These are phyloP conservation scores for Coniochaeta sp. DNA, from an alignment of 2,329 filamentous ascomycete species.

Conservation along the genomic window DNA sequence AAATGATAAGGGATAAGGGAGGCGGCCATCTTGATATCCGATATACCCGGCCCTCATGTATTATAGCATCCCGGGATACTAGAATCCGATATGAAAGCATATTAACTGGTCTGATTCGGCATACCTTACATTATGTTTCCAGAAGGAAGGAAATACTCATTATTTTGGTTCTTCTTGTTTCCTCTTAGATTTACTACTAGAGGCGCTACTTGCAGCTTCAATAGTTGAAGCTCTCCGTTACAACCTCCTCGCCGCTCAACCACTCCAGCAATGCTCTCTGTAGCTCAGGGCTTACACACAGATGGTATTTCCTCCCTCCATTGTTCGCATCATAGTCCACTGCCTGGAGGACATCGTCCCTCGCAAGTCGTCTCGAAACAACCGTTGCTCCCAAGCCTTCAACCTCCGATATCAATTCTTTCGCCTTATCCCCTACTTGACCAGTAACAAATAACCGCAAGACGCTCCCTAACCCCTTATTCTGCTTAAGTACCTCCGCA, in stretches of 20 bases:
- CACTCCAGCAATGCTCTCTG: constrained; percentile 36
- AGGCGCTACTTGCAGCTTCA: constrained; percentile 18
- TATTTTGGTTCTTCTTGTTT: too few species aligned
- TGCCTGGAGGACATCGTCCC: constrained; percentile 32
- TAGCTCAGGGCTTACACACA: constrained; percentile 37
- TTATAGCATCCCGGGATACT: too few species aligned
- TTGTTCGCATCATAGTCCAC: constrained; percentile 26
- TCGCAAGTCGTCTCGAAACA: constrained; percentile 28
- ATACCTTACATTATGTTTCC: too few species aligned
- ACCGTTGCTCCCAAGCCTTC: constrained; percentile 26
- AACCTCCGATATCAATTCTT: constrained; percentile 25
- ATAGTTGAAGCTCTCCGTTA: constrained; percentile 56
- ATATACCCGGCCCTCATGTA: not conserved
- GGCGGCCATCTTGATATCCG: too few species aligned
- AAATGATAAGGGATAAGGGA: too few species aligned
- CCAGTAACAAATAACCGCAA: constrained; percentile 62
- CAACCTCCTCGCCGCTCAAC: constrained; percentile 46
- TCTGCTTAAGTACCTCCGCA: constrained; percentile 45
- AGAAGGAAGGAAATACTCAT: too few species aligned
- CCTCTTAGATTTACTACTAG: too few species aligned
- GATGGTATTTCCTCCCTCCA: constrained; percentile 39
- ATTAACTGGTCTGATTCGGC: too few species aligned
- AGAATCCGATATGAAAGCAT: too few species aligned
- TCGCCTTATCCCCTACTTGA: constrained; percentile 18
- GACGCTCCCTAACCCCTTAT: constrained; percentile 40